phyloP scores from a whole-genome alignment of 257 asterid genomes.

The Voacanga thouarsii region DNA sequence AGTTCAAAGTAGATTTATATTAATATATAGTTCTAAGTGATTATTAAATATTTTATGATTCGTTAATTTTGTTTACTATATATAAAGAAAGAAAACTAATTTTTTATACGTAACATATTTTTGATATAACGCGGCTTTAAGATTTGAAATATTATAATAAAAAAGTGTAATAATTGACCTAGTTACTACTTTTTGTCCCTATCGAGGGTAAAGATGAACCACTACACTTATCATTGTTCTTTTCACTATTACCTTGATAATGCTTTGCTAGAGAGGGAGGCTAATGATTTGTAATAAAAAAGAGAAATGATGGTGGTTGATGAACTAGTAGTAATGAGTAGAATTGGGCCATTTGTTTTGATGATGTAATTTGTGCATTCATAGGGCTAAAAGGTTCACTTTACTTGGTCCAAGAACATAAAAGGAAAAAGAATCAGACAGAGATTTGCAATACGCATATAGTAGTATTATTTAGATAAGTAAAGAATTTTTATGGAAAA shows the following conservation, averaged over 20 bases:
- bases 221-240: not conserved
- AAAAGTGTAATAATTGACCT: not conserved
- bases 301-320: not conserved
- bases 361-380: not conserved
- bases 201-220: not conserved
- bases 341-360: not conserved
- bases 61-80: no score
- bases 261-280: not conserved
- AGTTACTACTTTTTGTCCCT: constrained; percentile 10
- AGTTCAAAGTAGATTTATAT: no score
- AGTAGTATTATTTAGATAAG: no score
- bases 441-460: no score
- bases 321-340: not conserved
- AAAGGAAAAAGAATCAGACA: not conserved
- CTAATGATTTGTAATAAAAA: not conserved
- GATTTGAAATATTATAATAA: not conserved
- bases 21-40: no score
- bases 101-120: not conserved
- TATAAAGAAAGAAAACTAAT: no score
- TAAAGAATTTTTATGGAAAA: no score
- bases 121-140: constrained; percentile 16
- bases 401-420: not conserved
- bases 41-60: no score
- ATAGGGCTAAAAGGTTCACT: not conserved
- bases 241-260: not conserved